Conservation (phyloP, 1,284 basidiomycete genomes). For the Trametes hirsuta region DNA sequence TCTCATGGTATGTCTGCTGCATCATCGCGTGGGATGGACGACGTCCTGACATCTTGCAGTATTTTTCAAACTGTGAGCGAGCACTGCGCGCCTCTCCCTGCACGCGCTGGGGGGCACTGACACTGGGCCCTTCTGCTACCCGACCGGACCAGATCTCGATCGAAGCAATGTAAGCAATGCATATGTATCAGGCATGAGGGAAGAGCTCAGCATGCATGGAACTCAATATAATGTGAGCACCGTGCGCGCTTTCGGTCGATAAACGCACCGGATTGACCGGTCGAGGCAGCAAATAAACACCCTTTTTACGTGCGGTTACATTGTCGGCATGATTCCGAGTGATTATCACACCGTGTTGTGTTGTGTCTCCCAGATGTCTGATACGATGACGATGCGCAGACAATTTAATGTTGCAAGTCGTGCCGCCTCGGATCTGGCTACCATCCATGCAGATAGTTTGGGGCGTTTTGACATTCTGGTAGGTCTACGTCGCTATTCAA, state of each 20-base stretch:
- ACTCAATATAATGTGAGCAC: constrained; percentile 67
- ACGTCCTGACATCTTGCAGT: constrained; percentile 39
- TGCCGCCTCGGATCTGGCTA: constrained; percentile 67
- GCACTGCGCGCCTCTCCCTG: background rate
- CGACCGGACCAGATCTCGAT: constrained; percentile 53
- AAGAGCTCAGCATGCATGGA: constrained; percentile 73
- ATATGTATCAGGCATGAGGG: constrained; percentile 83
- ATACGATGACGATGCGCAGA: constrained; percentile 41
- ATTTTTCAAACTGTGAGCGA: constrained; percentile 64
- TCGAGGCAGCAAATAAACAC: constrained; percentile 62
- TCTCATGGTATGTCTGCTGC: constrained; percentile 52
- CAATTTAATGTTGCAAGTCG: constrained; percentile 64
- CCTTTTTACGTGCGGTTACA: constrained; percentile 74
- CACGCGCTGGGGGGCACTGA: too few relatives aligned
- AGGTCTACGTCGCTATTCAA: constrained; percentile 8
- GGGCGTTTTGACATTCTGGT: constrained; percentile 69
- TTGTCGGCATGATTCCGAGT: constrained; percentile 76
- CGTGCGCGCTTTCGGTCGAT: background rate
- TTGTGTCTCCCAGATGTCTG: background rate
- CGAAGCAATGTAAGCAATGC: constrained; percentile 69
- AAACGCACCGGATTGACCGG: background rate
- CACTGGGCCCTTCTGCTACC: too few relatives aligned
- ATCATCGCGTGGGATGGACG: background rate
- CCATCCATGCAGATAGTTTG: constrained; percentile 67
- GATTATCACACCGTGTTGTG: constrained; percentile 17